These are phyloP conservation scores for Zygosaccharomyces siamensis DNA, from an alignment of 805 yeast genomes.

Conservation along the genomic window DNA sequence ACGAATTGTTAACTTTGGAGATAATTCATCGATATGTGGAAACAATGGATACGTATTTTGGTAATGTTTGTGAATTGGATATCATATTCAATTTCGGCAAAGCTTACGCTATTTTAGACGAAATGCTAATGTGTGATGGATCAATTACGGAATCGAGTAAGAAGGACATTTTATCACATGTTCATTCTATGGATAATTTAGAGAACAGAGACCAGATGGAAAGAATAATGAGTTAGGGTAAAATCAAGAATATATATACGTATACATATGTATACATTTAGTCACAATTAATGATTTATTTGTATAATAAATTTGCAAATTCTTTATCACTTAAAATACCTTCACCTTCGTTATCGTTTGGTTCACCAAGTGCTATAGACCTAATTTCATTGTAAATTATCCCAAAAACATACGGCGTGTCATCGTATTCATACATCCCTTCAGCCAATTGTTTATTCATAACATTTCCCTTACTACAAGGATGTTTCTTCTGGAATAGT, in stretches of 20 bases:
- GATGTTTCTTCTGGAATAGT: slow-evolving; percentile 33
- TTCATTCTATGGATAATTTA: slow-evolving; percentile 80
- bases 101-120: slow-evolving; percentile 90
- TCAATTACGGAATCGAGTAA: slow-evolving; percentile 78
- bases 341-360: slow-evolving; percentile 18
- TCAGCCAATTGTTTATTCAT: slow-evolving; percentile 33
- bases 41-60: slow-evolving; percentile 92
- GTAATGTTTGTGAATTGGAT: slow-evolving; percentile 94
- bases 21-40: slow-evolving; percentile 90
- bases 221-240: slow-evolving; percentile 36
- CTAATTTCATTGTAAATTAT: slow-evolving; percentile 36
- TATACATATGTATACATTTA: neutral
- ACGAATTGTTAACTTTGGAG: slow-evolving; percentile 82
- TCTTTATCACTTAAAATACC: slow-evolving; percentile 25
- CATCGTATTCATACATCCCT: slow-evolving; percentile 38
- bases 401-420: slow-evolving; percentile 38
- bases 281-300: slow-evolving; percentile 2
- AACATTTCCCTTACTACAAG: slow-evolving; percentile 35
- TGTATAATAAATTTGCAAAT: slow-evolving; percentile 17
- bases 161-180: slow-evolving; percentile 69
- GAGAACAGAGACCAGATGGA: slow-evolving; percentile 68
- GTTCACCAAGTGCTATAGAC: slow-evolving; percentile 20
- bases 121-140: slow-evolving; percentile 77
- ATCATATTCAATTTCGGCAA: slow-evolving; percentile 92
- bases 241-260: slow-evolving; percentile 5